phyloP scores from a whole-genome alignment of 2,329 filamentous ascomycete species.

The Akanthomyces muscarius region DNA sequence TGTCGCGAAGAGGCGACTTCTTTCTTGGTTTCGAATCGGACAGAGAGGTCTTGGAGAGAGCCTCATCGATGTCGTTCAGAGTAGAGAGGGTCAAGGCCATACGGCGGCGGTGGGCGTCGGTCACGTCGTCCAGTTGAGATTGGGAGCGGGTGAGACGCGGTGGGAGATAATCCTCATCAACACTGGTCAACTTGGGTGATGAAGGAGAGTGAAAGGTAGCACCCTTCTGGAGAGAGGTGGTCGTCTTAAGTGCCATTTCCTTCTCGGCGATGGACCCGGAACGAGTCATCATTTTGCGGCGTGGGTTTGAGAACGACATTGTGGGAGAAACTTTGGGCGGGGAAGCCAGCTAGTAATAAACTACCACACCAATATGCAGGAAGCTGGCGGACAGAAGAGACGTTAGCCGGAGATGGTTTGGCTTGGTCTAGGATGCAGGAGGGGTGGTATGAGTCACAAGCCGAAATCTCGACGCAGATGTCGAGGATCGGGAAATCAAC shows the following conservation, averaged over 20 bases:
- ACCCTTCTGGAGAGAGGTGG: slow-evolving; percentile 63
- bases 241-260: slow-evolving; percentile 48
- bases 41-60: slow-evolving; percentile 46
- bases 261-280: slow-evolving; percentile 37
- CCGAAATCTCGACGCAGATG: slow-evolving; percentile 26
- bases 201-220: slow-evolving; percentile 59
- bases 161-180: slow-evolving; percentile 42
- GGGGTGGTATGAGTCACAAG: slow-evolving; percentile 33
- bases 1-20: slow-evolving; percentile 43
- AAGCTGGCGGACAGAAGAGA: slow-evolving; percentile 21
- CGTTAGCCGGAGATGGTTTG: slow-evolving; percentile 20
- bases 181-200: slow-evolving; percentile 27
- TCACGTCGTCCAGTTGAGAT: slow-evolving; percentile 66
- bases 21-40: slow-evolving; percentile 26
- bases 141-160: slow-evolving; percentile 62
- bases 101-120: slow-evolving; percentile 65
- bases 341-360: slow-evolving; percentile 22
- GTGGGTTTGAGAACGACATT: slow-evolving; percentile 46
- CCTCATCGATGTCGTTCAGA: slow-evolving; percentile 54
- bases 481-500: slow-evolving; percentile 15
- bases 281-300: slow-evolving; percentile 39
- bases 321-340: slow-evolving; percentile 33
- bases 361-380: slow-evolving; percentile 30
- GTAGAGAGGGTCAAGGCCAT: slow-evolving; percentile 53
- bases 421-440: slow-evolving; percentile 17